Evolutionary conservation across 75 land plant species (phyloP).

Genomic region (Picea glauca): DNA sequence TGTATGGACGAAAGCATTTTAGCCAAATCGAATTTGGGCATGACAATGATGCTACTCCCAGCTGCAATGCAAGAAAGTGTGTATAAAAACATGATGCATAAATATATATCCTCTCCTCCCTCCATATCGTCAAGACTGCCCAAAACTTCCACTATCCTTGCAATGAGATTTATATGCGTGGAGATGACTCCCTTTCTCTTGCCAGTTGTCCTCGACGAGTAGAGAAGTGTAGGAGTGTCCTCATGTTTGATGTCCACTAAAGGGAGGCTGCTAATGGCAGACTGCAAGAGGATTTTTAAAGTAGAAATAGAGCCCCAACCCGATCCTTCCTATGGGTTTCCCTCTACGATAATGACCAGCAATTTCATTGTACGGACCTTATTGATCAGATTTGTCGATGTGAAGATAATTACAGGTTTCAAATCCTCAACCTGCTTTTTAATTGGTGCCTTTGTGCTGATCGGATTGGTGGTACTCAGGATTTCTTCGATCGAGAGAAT

Average conservation of each 20-base stretch:
- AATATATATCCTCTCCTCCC: background rate
- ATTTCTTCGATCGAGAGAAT: constrained; percentile 58
- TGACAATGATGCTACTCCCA: background rate
- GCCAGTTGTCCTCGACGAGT: background rate
- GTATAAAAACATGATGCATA: constrained; percentile 25
- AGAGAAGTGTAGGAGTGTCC: constrained; percentile 15
- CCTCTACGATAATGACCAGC: constrained; percentile 29
- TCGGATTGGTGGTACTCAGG: constrained; percentile 88
- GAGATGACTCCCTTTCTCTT: constrained; percentile 54
- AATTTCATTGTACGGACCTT: constrained; percentile 32
- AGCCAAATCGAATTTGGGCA: constrained; percentile 7
- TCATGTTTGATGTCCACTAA: constrained; percentile 26
- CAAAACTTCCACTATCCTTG: background rate
- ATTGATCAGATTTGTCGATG: constrained; percentile 36
- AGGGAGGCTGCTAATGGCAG: constrained; percentile 12
- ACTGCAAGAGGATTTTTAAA: background rate
- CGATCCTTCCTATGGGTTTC: background rate
- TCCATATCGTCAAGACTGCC: background rate
- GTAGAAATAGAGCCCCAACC: background rate
- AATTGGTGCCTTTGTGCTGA: constrained; percentile 80
- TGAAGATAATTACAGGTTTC: constrained; percentile 31
- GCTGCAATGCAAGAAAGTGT: constrained; percentile 8
- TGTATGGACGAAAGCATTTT: constrained; percentile 48
- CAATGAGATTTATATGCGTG: background rate
- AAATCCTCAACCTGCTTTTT: constrained; percentile 42